Base-by-base conservation (phyloP, 768 basidiomycete species). In the Panus rudis region DNA sequence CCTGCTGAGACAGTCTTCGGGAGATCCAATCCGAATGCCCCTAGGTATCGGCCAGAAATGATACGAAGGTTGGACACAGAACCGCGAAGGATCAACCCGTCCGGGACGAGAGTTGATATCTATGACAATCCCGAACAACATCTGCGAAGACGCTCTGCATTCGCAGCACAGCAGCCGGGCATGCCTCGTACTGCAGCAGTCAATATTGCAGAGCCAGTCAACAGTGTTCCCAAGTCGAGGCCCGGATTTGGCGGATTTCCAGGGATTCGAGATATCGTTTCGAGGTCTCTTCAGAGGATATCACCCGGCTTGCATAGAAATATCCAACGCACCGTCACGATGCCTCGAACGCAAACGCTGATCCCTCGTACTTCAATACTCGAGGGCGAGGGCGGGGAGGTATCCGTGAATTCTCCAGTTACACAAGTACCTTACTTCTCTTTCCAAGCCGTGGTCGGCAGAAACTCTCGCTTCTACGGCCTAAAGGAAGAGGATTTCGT, bases 401-500 rank as follows among this genome's bases (percentile, higher is more conserved):
- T n/a, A n/a, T n/a, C n/a, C 61, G 59, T 39, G 56, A 56, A 32
- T 62, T 53, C 23, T 51, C 23, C 37, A 19, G 63, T 65, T 43
- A 73, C 66, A 53, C 61, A 64, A 12, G 88, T 84, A 3, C 67
- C 83, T 1, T 92, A 96, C 60, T 79, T 96, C 42, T 72, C 81
- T 4, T 92, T 94, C 58, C 76, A 84, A 32, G 81, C 88, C 0
- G 59, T 72, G 3, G 85, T 92, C 17, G 83, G 84, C 0, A 71
- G 80, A 23, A 91, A 91, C 58, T 88, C 84, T 3, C 61, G 67
- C 2, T 85, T 87, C 52, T 71, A 71, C 19, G 69, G 63, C 53
- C 62, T 93, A 38, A 85, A 80, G 0, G 71, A 77, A 13, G 86
- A 88, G 33, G 82, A 96, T 50, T 65, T 85, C 55, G 88, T 93